phyloP scores from a whole-genome alignment of 2,329 filamentous ascomycete genomes.

The Aspergillus floridensis region DNA sequence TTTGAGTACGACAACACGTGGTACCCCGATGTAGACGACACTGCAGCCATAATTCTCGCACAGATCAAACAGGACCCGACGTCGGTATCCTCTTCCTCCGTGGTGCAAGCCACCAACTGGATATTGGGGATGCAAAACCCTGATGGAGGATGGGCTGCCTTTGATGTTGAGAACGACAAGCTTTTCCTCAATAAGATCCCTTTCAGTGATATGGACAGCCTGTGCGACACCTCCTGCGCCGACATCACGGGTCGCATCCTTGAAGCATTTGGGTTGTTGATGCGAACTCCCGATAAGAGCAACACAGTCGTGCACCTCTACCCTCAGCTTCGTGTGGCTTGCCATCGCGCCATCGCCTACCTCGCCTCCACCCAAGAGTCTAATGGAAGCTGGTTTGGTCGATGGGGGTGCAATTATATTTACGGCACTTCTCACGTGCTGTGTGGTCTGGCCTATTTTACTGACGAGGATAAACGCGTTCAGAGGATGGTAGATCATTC shows the following conservation, averaged over 20 bases:
- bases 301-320: neutral
- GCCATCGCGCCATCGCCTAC: slow-evolving; percentile 22
- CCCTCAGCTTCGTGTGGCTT: slow-evolving; percentile 7
- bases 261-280: slow-evolving; percentile 30
- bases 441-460: slow-evolving; percentile 28
- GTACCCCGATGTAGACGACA: slow-evolving; percentile 38
- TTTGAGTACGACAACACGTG: slow-evolving; percentile 34
- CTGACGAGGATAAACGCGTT: neutral
- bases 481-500: slow-evolving; percentile 2
- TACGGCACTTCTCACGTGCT: slow-evolving; percentile 35
- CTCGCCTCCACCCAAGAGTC: slow-evolving; percentile 25
- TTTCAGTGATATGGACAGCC: slow-evolving; percentile 37
- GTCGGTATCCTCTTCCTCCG: neutral
- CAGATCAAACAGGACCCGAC: slow-evolving; percentile 24
- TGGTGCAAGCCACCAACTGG: slow-evolving; percentile 24
- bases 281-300: neutral
- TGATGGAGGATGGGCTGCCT: slow-evolving; percentile 39
- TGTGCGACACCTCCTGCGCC: slow-evolving; percentile 34
- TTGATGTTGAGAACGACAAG: slow-evolving; percentile 35
- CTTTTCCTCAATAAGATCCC: slow-evolving; percentile 36
- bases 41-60: slow-evolving; percentile 30
- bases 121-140: slow-evolving; percentile 38
- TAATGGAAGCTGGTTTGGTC: slow-evolving; percentile 31
- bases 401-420: slow-evolving; percentile 38
- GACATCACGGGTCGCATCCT: slow-evolving; percentile 36